A percentile compares a stretch with the other conserved stretches of the same genome.
Evolutionary conservation across 2,329 filamentous ascomycete genomes (phyloP).

Genomic region (Aspergillus ustus): DNA sequence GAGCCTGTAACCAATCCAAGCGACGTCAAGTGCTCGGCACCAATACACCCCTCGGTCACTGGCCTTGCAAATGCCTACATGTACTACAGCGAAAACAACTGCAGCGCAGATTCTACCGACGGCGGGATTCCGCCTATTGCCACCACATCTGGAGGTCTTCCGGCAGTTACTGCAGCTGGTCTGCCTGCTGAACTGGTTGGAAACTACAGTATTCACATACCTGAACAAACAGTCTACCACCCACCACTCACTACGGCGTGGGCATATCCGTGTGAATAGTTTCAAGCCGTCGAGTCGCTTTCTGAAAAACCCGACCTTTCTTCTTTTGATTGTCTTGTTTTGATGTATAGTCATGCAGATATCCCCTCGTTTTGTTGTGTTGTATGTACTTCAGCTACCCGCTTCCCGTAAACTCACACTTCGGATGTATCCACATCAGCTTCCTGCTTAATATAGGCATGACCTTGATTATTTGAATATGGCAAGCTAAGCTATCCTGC

Average conservation of each 20-base stretch:
- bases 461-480: not conserved
- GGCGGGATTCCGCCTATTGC: slow-evolving; percentile 24
- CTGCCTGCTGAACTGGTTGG: slow-evolving; percentile 31
- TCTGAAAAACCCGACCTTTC: not conserved
- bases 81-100: slow-evolving; percentile 29
- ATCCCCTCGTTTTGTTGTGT: not conserved
- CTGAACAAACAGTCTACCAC: slow-evolving; percentile 26
- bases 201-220: slow-evolving; percentile 31
- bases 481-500: not conserved
- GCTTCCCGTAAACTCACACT: not conserved
- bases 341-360: not conserved
- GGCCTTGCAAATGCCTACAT: slow-evolving; percentile 28
- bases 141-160: slow-evolving; percentile 22
- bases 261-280: slow-evolving; percentile 25
- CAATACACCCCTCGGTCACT: slow-evolving; percentile 15
- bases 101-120: slow-evolving; percentile 19
- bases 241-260: slow-evolving; percentile 24
- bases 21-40: slow-evolving; percentile 20
- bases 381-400: not conserved
- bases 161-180: slow-evolving; percentile 16
- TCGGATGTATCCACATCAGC: too few relatives aligned
- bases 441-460: not conserved
- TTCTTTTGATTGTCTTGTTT: not conserved
- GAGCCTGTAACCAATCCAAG: slow-evolving; percentile 20
- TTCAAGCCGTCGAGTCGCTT: not conserved